Conservation (phyloP, 257 asterid species). For the Hygrophila difformis region DNA sequence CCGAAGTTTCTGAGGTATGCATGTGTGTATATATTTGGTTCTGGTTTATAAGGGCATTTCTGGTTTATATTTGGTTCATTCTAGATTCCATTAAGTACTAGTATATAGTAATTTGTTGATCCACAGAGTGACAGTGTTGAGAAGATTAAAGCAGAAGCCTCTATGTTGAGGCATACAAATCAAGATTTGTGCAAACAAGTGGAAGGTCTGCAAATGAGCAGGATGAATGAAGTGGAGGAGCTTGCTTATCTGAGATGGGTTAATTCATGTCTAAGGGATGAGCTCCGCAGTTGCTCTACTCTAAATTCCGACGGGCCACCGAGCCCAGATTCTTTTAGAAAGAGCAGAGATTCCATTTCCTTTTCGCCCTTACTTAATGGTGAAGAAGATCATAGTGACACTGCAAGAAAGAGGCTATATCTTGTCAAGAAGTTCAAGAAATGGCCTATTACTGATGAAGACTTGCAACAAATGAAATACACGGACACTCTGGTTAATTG, state of each 20-base stretch:
- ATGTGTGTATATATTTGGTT: too few relatives aligned
- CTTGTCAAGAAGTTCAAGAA: conserved; percentile 67
- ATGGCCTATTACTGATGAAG: conserved; percentile 81
- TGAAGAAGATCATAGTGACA: conserved; percentile 44
- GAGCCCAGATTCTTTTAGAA: conserved; percentile 34
- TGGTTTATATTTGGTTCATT: background rate
- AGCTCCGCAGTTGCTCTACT: conserved; percentile 46
- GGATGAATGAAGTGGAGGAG: conserved; percentile 92
- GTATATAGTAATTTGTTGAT: conserved; percentile 16
- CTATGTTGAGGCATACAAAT: conserved; percentile 58
- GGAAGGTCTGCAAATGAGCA: conserved; percentile 81
- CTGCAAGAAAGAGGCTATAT: conserved; percentile 35
- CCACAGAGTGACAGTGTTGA: conserved; percentile 49
- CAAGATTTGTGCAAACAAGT: conserved; percentile 86
- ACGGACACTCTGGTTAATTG: too few relatives aligned
- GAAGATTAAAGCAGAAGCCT: conserved; percentile 75
- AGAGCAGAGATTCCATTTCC: conserved; percentile 48
- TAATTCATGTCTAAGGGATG: conserved; percentile 75
- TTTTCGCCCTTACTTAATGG: conserved; percentile 39
- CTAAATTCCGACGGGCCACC: conserved; percentile 33
- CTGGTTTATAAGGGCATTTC: too few relatives aligned
- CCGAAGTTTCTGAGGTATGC: conserved; percentile 57
- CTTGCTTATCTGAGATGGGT: conserved; percentile 89
- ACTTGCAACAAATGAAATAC: conserved; percentile 34
- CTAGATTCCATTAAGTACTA: too few relatives aligned